phyloP scores from a whole-genome alignment of 805 yeast species.

The Clavispora asparagi region DNA sequence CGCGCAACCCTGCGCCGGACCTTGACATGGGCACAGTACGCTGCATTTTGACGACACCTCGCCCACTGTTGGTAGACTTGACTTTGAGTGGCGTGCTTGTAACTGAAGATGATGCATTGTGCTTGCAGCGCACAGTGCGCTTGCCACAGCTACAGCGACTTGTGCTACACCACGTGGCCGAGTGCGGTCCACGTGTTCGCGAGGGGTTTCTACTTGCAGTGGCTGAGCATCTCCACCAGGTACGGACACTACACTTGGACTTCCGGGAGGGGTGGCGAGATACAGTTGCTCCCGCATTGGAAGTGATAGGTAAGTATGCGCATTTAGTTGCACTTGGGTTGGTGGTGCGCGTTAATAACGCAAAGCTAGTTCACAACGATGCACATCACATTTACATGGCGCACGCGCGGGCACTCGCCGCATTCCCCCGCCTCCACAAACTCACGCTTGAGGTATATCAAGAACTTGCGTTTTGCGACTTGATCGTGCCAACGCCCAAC shows the following conservation, averaged over 20 bases:
- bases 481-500: neutral
- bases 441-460: neutral
- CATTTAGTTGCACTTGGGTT: neutral
- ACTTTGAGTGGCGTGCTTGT: constrained; percentile 17
- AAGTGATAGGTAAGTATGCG: constrained; percentile 3
- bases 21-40: constrained; percentile 11
- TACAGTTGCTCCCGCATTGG: constrained; percentile 33
- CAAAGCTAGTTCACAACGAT: neutral
- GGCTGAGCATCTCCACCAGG: constrained; percentile 18
- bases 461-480: neutral
- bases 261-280: constrained; percentile 38
- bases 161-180: constrained; percentile 31
- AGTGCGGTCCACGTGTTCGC: constrained; percentile 14
- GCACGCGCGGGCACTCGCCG: neutral
- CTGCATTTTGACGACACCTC: neutral
- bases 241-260: constrained; percentile 32
- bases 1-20: neutral
- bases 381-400: neutral
- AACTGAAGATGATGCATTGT: constrained; percentile 16
- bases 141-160: constrained; percentile 21
- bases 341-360: neutral
- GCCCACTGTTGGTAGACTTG: constrained; percentile 1
- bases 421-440: neutral
- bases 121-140: constrained; percentile 15
- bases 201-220: constrained; percentile 23